These are phyloP conservation scores for Rhizodiscina lignyota DNA, from an alignment of 495 filamentous ascomycete genomes.

Conservation along the genomic window DNA sequence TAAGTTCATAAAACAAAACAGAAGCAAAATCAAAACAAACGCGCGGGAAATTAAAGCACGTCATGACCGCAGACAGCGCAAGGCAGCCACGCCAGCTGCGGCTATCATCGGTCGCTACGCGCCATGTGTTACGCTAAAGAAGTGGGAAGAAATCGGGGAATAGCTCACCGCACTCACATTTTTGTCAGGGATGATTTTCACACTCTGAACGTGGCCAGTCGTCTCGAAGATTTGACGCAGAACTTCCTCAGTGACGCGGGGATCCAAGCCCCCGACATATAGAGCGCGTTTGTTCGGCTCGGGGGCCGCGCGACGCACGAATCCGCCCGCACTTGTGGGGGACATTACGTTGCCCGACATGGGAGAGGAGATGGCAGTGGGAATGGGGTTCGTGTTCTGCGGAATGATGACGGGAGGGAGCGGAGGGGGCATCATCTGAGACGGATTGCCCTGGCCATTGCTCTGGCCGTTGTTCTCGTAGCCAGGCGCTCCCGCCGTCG, in stretches of 20 bases:
- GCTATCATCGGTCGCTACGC: too few relatives aligned
- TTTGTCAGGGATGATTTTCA: conserved; percentile 99
- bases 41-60: too few relatives aligned
- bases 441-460: conserved; percentile 13
- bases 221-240: conserved; percentile 98
- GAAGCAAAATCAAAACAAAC: too few relatives aligned
- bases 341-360: conserved; percentile 6
- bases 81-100: too few relatives aligned
- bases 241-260: conserved; percentile 90
- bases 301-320: conserved; percentile 79
- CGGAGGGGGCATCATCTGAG: conserved; percentile 86
- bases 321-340: conserved; percentile 47
- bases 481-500: conserved; percentile 17
- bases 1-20: conserved; percentile 4
- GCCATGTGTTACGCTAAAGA: too few relatives aligned
- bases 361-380: conserved; percentile 56
- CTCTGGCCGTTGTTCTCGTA: conserved; percentile 16
- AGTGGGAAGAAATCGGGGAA: too few relatives aligned
- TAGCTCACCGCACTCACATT: conserved; percentile 68
- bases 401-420: conserved; percentile 80
- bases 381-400: conserved; percentile 92
- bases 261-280: conserved; percentile 91
- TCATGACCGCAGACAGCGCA: too few relatives aligned
- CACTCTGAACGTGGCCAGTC: conserved; percentile 91
- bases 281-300: conserved; percentile 97